These are phyloP conservation scores for Eucalyptus regnans DNA, from an alignment of 345 rosid species.

Conservation along the genomic window DNA sequence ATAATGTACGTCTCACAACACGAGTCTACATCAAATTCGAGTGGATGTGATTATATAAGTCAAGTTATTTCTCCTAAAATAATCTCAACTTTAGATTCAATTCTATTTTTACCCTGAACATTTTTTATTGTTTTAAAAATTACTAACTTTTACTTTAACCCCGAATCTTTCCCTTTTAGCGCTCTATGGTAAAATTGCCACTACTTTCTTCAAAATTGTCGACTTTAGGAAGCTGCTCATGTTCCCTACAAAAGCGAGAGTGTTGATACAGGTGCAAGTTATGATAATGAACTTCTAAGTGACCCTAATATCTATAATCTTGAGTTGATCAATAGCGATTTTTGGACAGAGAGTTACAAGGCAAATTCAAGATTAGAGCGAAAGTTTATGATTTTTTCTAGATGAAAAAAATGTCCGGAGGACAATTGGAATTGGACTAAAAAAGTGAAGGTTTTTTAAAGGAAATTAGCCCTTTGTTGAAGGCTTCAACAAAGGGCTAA, in stretches of 20 bases:
- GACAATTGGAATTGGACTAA: background rate
- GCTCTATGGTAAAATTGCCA: background rate
- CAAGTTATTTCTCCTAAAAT: background rate
- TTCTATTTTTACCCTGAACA: no score
- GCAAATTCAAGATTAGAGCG: background rate
- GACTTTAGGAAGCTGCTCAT: background rate
- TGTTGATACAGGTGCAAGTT: background rate
- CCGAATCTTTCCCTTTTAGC: background rate
- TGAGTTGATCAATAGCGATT: background rate
- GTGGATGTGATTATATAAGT: background rate
- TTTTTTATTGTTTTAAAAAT: no score
- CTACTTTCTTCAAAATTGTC: background rate
- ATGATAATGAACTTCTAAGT: background rate
- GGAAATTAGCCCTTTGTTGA: background rate
- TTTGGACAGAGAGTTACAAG: background rate
- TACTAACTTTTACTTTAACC: no score
- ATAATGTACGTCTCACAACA: background rate
- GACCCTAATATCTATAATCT: background rate
- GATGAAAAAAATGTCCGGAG: background rate
- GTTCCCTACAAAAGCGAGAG: background rate
- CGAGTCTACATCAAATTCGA: background rate
- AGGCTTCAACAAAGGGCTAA: no score
- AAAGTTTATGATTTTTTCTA: background rate
- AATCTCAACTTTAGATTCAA: background rate
- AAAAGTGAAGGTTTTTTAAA: fast-evolving